Base-by-base conservation (phyloP, 2,329 filamentous ascomycete species). In the Aspergillus ustus region DNA sequence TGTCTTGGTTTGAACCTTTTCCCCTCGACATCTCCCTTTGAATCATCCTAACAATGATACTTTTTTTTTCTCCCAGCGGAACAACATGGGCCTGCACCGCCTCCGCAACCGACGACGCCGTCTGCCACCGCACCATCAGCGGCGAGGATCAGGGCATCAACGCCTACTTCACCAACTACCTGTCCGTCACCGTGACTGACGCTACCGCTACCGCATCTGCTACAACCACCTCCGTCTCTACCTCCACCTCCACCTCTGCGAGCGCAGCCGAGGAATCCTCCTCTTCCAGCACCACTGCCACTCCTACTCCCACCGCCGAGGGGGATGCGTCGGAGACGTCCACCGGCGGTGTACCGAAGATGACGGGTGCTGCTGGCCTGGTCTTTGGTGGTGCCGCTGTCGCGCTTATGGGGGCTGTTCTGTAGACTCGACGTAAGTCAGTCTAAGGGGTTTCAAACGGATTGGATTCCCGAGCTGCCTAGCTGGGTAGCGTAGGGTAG, bases 81-180 rank as follows among this genome's bases (percentile, higher is more conserved):
- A 29, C 19, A 9, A 52, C 49, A n/a, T 52, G 49, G 49, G 49
- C 19, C 22, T 52, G 49, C 19, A 52, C 49, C 2, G 49, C 49
- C 9, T 28, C 28, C 9, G 49, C 25, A 5, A 52, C 49, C 8
- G 34, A 28, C 4, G 49, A 52, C 1, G 49, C 25, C 15, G 49
- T 19, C 15, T 52, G 49, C 22, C 49, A 52, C 49, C 49, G 49
- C 1, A 52, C 49, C n/a, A 28, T 52, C n/a, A 52, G 49, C 49
- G 49, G 49, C 25, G 22, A 52, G 15, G 49, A 34, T 22, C 49
- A 52, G 22, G 49, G 49, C 7, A 11, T 52, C 22, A 20, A 17
- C 4, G 34, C 34, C 19, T 52, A 13, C 28, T 52, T 52, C 22
- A 52, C 49, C 0, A 52, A 52, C 17, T 52, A 31, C 22, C 19